phyloP scores from a whole-genome alignment of 371 early-diverging fungal genomes.

The Mucor indicus region DNA sequence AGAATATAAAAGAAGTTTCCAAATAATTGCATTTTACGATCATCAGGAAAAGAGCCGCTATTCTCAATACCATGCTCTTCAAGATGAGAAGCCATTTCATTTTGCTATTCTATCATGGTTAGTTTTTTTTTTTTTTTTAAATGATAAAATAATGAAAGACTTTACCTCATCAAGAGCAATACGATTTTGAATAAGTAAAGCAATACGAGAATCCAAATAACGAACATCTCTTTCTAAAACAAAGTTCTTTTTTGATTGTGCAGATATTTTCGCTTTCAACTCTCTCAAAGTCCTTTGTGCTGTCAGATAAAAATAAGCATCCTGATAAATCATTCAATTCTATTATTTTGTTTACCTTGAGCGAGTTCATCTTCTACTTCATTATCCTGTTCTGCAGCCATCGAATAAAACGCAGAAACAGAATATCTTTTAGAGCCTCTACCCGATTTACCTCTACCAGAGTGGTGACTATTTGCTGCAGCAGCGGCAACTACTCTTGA shows the following conservation, averaged over 20 bases:
- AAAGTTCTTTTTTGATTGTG: constrained; percentile 95
- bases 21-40: constrained; percentile 81
- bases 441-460: constrained; percentile 26
- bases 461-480: constrained; percentile 39
- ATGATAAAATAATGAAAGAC: too few species aligned
- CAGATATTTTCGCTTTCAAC: constrained; percentile 84
- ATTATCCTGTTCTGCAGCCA: constrained; percentile 93
- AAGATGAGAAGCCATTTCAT: constrained; percentile 71
- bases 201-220: constrained; percentile 91
- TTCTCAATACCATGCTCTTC: constrained; percentile 73
- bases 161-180: constrained; percentile 89
- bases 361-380: constrained; percentile 95
- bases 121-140: too few species aligned
- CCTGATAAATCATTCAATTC: neutral
- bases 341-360: constrained; percentile 23
- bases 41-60: constrained; percentile 74
- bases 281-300: constrained; percentile 86
- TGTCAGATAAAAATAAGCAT: too few species aligned
- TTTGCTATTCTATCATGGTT: constrained; percentile 64
- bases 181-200: constrained; percentile 89
- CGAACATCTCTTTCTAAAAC: constrained; percentile 92
- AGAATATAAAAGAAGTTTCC: constrained; percentile 92
- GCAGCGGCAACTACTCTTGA: constrained; percentile 50
- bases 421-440: constrained; percentile 72
- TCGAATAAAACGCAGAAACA: constrained; percentile 88